Evolutionary conservation across 495 filamentous ascomycete genomes (phyloP).

Genomic region (Penicillium desertorum): DNA sequence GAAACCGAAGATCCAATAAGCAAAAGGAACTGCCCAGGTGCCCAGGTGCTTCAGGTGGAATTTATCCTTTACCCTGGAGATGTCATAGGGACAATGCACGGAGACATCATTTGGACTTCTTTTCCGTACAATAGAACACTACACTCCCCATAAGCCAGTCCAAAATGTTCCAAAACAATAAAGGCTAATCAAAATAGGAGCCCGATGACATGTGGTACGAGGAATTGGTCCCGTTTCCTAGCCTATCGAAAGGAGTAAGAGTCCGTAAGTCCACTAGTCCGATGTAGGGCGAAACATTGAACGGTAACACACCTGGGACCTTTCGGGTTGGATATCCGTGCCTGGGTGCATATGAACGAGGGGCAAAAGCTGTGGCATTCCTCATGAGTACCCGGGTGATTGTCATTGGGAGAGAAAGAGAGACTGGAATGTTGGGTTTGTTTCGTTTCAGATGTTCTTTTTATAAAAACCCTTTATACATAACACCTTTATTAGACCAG

Average conservation of each 20-base stretch:
- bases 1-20: constrained; percentile 11
- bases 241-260: constrained; percentile 4
- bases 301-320: constrained; percentile 5
- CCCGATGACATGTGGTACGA: constrained; percentile 9
- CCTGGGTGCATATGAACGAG: constrained; percentile 16
- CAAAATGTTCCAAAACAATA: too few species aligned
- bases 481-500: background rate
- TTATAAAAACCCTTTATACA: background rate
- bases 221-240: constrained; percentile 10
- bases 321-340: constrained; percentile 12
- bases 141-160: too few species aligned
- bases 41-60: background rate
- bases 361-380: constrained; percentile 15
- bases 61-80: background rate
- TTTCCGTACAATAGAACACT: background rate
- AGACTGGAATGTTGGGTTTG: background rate
- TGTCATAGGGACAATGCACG: background rate
- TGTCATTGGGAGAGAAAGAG: background rate
- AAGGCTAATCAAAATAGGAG: background rate
- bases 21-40: background rate
- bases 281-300: constrained; percentile 5
- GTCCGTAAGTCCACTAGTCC: constrained; percentile 6
- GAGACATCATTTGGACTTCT: background rate
- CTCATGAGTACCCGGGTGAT: constrained; percentile 1
- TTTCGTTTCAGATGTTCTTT: constrained; percentile 9